Evolutionary conservation across 768 basidiomycete species (phyloP).

Genomic region (Panaeolus papilionaceus): DNA sequence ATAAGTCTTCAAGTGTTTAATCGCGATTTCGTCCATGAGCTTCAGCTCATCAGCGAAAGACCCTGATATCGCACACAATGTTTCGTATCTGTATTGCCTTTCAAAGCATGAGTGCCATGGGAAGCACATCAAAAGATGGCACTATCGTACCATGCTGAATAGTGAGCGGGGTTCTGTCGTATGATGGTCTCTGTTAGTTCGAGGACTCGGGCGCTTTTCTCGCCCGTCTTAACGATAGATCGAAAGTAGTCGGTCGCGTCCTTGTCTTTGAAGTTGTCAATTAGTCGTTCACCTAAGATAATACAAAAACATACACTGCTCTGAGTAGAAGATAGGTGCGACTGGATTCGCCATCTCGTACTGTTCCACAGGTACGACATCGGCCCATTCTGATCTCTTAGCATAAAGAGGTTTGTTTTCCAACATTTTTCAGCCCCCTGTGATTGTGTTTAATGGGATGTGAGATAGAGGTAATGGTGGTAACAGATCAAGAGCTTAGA

Average conservation of each 20-base stretch:
- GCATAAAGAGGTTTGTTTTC: slow-evolving; percentile 50
- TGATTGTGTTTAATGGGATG: neutral
- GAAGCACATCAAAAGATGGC: neutral
- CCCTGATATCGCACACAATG: slow-evolving; percentile 47
- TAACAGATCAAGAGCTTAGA: neutral
- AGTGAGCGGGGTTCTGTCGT: slow-evolving; percentile 93
- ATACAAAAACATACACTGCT: slow-evolving; percentile 71
- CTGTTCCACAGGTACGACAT: slow-evolving; percentile 81
- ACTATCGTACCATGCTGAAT: slow-evolving; percentile 90
- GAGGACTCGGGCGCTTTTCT: slow-evolving; percentile 83
- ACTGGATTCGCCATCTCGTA: slow-evolving; percentile 80
- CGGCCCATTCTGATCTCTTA: slow-evolving; percentile 77
- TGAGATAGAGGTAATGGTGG: neutral
- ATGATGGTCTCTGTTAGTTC: slow-evolving; percentile 91
- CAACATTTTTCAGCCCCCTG: slow-evolving; percentile 1
- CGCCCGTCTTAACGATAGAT: slow-evolving; percentile 75
- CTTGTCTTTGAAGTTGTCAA: slow-evolving; percentile 64
- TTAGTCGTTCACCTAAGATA: slow-evolving; percentile 9
- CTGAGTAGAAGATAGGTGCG: slow-evolving; percentile 91
- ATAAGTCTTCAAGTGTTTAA: slow-evolving; percentile 89
- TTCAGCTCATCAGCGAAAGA: slow-evolving; percentile 74
- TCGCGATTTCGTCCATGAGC: slow-evolving; percentile 88
- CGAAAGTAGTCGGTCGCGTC: slow-evolving; percentile 95
- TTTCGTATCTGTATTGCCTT: slow-evolving; percentile 96
- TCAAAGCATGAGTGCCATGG: slow-evolving; percentile 6